Evolutionary conservation across 306 rosid species (phyloP), one percentile per base, ranked within the genome.

Genomic region (Prunus kanzakura): DNA sequence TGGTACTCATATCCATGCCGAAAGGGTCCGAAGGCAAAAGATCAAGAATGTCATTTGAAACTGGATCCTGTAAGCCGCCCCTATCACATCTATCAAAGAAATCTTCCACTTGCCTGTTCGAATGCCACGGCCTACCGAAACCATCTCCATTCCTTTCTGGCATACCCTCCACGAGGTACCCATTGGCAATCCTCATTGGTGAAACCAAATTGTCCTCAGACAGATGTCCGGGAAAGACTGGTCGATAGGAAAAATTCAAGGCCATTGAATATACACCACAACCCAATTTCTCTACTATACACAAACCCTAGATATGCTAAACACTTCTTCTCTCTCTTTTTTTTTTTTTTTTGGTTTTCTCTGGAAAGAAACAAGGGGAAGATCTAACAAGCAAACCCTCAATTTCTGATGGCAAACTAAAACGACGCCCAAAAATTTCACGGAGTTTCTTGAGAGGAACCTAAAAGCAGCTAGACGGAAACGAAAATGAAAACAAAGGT

Each of bases 351-450:
- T 64, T 60, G 20, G 20, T 20, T n/a, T 47, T 67, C 25, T 15
- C 23, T 45, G 25, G 62, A 6, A 47, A 55, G 12, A 22, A 46
- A 60, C 38, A 23, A 54, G 72, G 12, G 75, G 19, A 61, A 65
- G 87, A 91, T 87, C 96, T 82, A 82, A 80, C 91, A 88, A 89
- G 83, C 77, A 81, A 91, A 88, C 96, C 97, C 98, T 88, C 98
- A 80, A 91, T 88, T 93, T 89, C 79, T 79, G 98, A 88, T 88
- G 80, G 79, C 96, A 91, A 89, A 91, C 97, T 89, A 93, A 93
- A 93, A 93, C 90, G 83, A 87, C 86, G 97, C 97, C 97, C 98
- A 91, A 90, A 89, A 91, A 87, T 82, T 84, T 89, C 88, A 86
- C 88, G 65, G 97, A 91, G 93, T 86, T 82, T 88, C 97, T 89